These are phyloP conservation scores for Russula vinacea DNA, from an alignment of 768 basidiomycete genomes.

Conservation along the genomic window DNA sequence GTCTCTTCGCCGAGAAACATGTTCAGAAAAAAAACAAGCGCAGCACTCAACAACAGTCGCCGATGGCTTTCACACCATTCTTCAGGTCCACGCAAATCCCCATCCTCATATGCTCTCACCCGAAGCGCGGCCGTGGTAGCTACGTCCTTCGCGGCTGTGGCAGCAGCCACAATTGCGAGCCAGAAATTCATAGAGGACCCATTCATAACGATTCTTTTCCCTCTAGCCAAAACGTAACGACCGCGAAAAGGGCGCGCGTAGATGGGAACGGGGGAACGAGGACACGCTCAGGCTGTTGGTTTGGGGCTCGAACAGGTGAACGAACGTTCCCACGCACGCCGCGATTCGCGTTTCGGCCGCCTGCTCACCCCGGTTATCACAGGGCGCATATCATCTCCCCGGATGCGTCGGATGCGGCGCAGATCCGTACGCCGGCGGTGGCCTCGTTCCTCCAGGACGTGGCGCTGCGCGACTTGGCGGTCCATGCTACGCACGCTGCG, in stretches of 20 bases:
- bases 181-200: slow-evolving; percentile 15
- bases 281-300: slow-evolving; percentile 39
- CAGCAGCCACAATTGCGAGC: slow-evolving; percentile 3
- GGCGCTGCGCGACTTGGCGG: slow-evolving; percentile 68
- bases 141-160: slow-evolving; percentile 14
- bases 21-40: slow-evolving; percentile 16
- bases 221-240: slow-evolving; percentile 1
- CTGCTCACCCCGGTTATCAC: background rate
- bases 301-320: slow-evolving; percentile 75
- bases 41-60: background rate
- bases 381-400: slow-evolving; percentile 51
- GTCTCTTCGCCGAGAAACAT: background rate
- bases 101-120: slow-evolving; percentile 7
- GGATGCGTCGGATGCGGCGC: slow-evolving; percentile 39
- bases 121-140: slow-evolving; percentile 14
- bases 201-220: slow-evolving; percentile 40
- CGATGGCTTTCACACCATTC: slow-evolving; percentile 14
- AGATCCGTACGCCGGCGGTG: slow-evolving; percentile 49
- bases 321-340: slow-evolving; percentile 27
- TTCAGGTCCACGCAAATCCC: background rate
- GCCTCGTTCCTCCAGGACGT: slow-evolving; percentile 60
- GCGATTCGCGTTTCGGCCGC: background rate
- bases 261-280: slow-evolving; percentile 42
- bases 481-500: slow-evolving; percentile 65
- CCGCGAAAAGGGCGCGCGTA: slow-evolving; percentile 5